phyloP scores from a whole-genome alignment of 129 eudicot species.

The Ambrosia artemisiifolia region DNA sequence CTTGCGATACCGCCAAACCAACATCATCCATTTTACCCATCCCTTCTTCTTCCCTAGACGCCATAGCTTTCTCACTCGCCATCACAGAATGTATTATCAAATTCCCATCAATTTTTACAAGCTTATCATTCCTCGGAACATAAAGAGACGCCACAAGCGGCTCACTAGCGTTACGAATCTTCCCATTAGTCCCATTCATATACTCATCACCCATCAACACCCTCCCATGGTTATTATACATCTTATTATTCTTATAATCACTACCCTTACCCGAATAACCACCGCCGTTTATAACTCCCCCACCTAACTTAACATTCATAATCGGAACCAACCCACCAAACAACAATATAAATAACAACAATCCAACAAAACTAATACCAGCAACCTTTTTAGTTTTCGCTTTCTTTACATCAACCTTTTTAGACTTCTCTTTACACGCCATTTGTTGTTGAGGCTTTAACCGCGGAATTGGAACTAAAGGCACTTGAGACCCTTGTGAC shows the following conservation, averaged over 20 bases:
- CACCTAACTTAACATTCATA: conserved; percentile 59
- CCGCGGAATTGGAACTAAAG: conserved; percentile 85
- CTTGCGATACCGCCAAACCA: conserved; percentile 52
- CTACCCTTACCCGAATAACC: conserved; percentile 24
- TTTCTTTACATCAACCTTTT: conserved; percentile 62
- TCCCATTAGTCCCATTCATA: conserved; percentile 28
- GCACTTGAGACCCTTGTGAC: conserved; percentile 83
- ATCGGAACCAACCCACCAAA: conserved; percentile 88
- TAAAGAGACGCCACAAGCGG: conserved; percentile 83
- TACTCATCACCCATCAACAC: conserved; percentile 58
- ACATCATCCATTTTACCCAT: conserved; percentile 41
- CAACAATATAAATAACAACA: conserved; percentile 68
- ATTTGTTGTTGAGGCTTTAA: conserved; percentile 53
- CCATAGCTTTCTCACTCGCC: conserved; percentile 90
- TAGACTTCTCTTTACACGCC: conserved; percentile 38
- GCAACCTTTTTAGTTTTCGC: conserved; percentile 74
- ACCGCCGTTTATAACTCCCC: conserved; percentile 19
- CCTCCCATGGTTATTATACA: conserved; percentile 47
- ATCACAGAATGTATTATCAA: conserved; percentile 87
- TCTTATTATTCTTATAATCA: conserved; percentile 30
- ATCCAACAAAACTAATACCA: conserved; percentile 76
- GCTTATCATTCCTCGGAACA: conserved; percentile 93
- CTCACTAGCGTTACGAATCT: conserved; percentile 47
- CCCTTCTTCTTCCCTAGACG: conserved; percentile 41
- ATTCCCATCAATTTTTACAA: conserved; percentile 95